Evolutionary conservation across 2,329 filamentous ascomycete genomes (phyloP), one percentile per base, ranked within the genome.

Genomic region (Botryotinia narcissicola): DNA sequence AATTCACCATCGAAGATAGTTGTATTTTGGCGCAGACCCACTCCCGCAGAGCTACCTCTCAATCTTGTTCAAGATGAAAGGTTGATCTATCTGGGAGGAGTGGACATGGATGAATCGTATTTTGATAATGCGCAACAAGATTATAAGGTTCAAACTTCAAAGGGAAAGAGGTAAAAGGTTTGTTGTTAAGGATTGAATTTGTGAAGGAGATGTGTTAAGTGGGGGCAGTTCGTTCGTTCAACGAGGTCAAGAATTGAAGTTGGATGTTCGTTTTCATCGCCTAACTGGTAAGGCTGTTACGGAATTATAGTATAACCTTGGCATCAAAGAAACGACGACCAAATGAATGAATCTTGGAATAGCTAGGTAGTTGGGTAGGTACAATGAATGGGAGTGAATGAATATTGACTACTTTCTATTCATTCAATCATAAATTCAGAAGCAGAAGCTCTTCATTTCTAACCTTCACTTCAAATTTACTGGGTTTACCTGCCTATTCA

Each of bases 1-100:
- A 77, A 78, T 80, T 80, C 76, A 80, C 80, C 80, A 81, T 81
- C 80, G 80, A 81, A 80, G 79, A 79, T 78, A 79, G 76, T 78
- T 78, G 76, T 77, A 73, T 77, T 78, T 75, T 78, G 76, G 78
- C 78, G 77, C 78, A 80, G 77, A 80, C 77, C 79, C 77, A 79
- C 79, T 80, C 78, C 78, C 78, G 76, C 76, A 80, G 78, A 80
- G 78, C 79, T 79, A 74, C 78, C 78, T 81, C 80, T 81, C 79
- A 76, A 79, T 77, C 79, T 77, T 75, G 75, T 73, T 68, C 71
- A 74, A 77, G 78, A 77, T 78, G 79, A 80, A 79, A 77, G 79
- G 78, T 78, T 57, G 77, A 77, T 79, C 79, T 80, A 80, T 74
- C 77, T 75, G 75, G 76, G 74, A 77, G 77, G 77, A 76, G 77